Percentiles rank a stretch among this genome's conserved stretches.
Conservation (phyloP, 2,329 filamentous ascomycete species). For the Sordariomycetes sp. region DNA sequence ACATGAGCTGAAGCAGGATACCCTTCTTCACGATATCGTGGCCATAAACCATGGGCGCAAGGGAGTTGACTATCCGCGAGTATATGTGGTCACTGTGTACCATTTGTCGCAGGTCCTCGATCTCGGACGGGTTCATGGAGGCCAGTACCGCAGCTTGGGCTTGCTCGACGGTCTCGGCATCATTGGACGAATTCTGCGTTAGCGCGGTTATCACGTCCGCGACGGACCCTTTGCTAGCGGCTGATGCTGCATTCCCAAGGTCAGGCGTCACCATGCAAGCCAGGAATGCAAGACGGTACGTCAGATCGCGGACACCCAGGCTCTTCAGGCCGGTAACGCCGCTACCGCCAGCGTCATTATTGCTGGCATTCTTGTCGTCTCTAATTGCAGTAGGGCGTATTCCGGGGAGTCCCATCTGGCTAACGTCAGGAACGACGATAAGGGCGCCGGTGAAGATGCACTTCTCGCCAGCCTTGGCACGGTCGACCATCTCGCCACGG, state of each 20-base stretch:
- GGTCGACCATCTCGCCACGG: constrained; percentile 92
- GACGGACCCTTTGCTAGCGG: constrained; percentile 36
- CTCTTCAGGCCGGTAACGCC: constrained; percentile 84
- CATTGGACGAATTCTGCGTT: constrained; percentile 34
- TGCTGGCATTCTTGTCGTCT: constrained; percentile 65
- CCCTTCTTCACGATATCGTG: constrained; percentile 98
- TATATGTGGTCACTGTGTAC: constrained; percentile 96
- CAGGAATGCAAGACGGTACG: constrained; percentile 91
- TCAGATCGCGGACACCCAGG: constrained; percentile 86
- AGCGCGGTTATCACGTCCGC: constrained; percentile 76
- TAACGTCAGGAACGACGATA: constrained; percentile 94
- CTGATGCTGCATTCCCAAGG: constrained; percentile 58
- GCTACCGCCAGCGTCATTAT: constrained; percentile 67
- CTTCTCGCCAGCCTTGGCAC: constrained; percentile 94
- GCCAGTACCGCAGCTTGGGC: constrained; percentile 79
- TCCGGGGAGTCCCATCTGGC: constrained; percentile 83
- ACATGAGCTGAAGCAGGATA: constrained; percentile 82
- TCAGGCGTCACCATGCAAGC: constrained; percentile 94
- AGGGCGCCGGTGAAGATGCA: constrained; percentile 94
- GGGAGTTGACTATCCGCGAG: constrained; percentile 77
- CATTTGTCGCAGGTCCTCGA: constrained; percentile 83
- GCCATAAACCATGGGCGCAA: constrained; percentile 94
- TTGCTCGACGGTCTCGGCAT: constrained; percentile 61
- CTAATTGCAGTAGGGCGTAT: constrained; percentile 70
- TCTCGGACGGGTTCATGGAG: constrained; percentile 74